These are phyloP conservation scores for Mycena kentingensis DNA, from an alignment of 768 basidiomycete species.

Conservation along the genomic window DNA sequence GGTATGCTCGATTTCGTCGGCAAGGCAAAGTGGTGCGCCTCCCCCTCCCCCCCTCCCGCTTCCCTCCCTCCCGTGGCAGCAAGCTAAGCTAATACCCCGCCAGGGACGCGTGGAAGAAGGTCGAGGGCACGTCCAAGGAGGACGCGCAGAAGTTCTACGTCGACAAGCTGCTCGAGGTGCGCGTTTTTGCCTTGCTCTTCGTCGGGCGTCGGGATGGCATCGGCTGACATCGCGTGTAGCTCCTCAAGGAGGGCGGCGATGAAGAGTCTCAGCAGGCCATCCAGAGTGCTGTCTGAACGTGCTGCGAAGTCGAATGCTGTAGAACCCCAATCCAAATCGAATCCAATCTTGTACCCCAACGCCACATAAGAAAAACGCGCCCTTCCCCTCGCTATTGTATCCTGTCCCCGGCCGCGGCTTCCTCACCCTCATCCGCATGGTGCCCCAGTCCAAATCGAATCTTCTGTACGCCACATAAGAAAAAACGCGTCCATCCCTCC, in stretches of 20 bases:
- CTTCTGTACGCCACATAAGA: too few relatives aligned
- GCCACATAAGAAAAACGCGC: background rate
- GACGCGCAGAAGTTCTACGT: constrained; percentile 77
- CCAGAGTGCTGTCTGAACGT: too few relatives aligned
- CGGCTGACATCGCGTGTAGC: constrained; percentile 47
- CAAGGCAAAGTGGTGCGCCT: constrained; percentile 84
- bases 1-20: constrained; percentile 84
- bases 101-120: constrained; percentile 85
- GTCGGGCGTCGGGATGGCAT: too few relatives aligned
- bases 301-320: too few relatives aligned
- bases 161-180: constrained; percentile 67
- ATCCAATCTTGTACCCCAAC: background rate
- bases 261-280: constrained; percentile 40
- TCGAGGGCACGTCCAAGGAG: constrained; percentile 74
- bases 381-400: background rate
- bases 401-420: background rate
- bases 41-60: constrained; percentile 5
- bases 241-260: constrained; percentile 54
- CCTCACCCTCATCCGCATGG: too few relatives aligned
- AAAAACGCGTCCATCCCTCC: too few relatives aligned
- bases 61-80: too few relatives aligned
- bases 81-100: constrained; percentile 14
- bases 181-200: constrained; percentile 16
- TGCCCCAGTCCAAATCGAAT: too few relatives aligned
- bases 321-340: background rate